Evolutionary conservation across 2,329 filamentous ascomycete genomes (phyloP), one percentile per base, ranked within the genome.

Genomic region (Colletotrichum lupini): DNA sequence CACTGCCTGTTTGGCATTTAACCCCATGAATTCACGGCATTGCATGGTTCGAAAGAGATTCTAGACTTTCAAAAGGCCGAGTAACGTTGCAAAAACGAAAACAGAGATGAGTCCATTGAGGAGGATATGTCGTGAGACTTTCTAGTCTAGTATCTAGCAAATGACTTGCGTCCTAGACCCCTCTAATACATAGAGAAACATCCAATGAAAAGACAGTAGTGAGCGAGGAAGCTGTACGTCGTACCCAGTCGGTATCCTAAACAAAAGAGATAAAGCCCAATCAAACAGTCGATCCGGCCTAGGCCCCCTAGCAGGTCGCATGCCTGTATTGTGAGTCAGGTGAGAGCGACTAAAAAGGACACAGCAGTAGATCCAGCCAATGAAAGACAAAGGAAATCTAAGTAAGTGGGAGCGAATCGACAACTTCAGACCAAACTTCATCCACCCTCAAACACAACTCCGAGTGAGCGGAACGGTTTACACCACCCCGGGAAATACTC

Each of bases 91-190:
- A 35, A 24, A 22, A 37, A 7, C 30, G 6, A 64, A n/a, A 37
- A 26, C 5, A 32, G 22, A 52, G 14, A 26, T 55, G 37, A 64
- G 14, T 64, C 46, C 16, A 8, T 37, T 53, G 28, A 22, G 30
- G 22, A 64, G 30, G 14, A 64, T 8, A 14, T 4, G 22, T 64
- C 30, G n/a, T 64, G 49, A n/a, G n/a, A 64, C 46, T 53, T 53
- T 37, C 46, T 64, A 64, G 14, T 64, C 61, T 64, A 30, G 30
- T 30, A 64, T 55, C 61, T 24, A 55, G 22, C 16, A 55, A 64
- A 37, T 32, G 12, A 55, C n/a, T 9, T 28, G 28, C n/a, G 46
- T 16, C 30, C 7, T 24, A 11, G 5, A 16, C n/a, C 19, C 19
- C n/a, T 24, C 28, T 30, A 2, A 7, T 63, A 53, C 19, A 53